Base-by-base conservation (phyloP, 1,139 yeast genomes). In the Taiozyma onychis region DNA sequence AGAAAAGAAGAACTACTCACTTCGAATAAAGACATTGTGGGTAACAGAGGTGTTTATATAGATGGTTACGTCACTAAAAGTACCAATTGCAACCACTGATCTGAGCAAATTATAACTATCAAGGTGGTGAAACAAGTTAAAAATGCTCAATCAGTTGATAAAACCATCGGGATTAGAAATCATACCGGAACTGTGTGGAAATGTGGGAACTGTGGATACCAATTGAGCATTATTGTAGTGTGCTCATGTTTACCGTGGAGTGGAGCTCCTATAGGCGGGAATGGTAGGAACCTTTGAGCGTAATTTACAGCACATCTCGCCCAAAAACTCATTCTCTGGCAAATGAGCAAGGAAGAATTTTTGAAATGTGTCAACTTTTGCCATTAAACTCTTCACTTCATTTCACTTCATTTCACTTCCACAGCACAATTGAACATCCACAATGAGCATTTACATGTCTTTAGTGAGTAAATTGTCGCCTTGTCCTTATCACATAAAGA, bases 391-490 rank as follows among this genome's bases (percentile, higher is more conserved):
- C 18, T 18, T 18, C 18, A 18, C 18, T 18, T 18, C 3, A 30
- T 3, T 39, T 49, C 27, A 22, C 8, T n/a, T 32, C n/a, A 30
- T 3, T 39, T 49, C 27, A 22, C 8, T n/a, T 32, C n/a, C 8
- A 6, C 35, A 14, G 9, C 9, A 3, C 35, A 32, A 32, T 32
- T 32, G 16, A 16, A 18, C 22, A 18, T 37, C 8, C 44, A 51
- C 18, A 27, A 70, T 70, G 74, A 66, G 71, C 52, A 55, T 69
- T 34, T 68, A 69, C 54, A 65, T 70, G 58, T 55, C 67, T 39
- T 37, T 57, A 45, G 60, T 57, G 42, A 26, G 60, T 50, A 18
- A 2, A 35, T 3, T 30, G 3, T 18, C 41, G 1, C 11, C 24
- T 37, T 30, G n/a, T 13, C 4, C 34, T 13, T 28, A 9, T 5